Percentiles rank a stretch among this genome's conserved stretches.
phyloP scores from a whole-genome alignment of 2,329 filamentous ascomycete species.

The Beauveria varroae region DNA sequence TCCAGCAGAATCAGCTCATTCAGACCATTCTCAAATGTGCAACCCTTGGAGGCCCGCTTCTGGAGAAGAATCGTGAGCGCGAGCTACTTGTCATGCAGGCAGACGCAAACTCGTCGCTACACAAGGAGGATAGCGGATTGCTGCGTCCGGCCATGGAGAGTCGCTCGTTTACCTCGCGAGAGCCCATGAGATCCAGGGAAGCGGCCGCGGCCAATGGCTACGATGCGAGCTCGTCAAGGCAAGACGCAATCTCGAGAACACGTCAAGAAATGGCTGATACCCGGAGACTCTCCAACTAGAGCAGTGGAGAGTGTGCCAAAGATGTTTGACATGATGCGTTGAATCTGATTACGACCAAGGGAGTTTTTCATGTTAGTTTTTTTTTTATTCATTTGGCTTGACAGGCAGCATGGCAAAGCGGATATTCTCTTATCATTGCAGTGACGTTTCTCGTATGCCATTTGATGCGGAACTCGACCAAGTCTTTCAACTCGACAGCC shows the following conservation, averaged over 20 bases:
- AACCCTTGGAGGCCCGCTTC: constrained; percentile 75
- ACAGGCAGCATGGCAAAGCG: constrained; percentile 10
- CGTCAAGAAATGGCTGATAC: constrained; percentile 15
- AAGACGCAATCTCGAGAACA: constrained; percentile 44
- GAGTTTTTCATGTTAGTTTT: constrained; percentile 4
- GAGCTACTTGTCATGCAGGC: constrained; percentile 46
- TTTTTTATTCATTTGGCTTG: constrained; percentile 10
- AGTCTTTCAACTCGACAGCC: neutral
- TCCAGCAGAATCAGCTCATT: constrained; percentile 95
- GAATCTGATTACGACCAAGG: constrained; percentile 8
- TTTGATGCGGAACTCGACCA: neutral
- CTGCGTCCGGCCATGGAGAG: constrained; percentile 40
- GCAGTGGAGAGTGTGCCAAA: constrained; percentile 2
- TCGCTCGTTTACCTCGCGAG: constrained; percentile 63
- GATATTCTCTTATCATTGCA: constrained; percentile 8
- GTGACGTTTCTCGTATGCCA: neutral
- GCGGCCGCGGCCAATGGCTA: constrained; percentile 50
- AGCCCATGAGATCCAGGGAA: constrained; percentile 45
- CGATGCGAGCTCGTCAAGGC: constrained; percentile 31
- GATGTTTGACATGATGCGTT: constrained; percentile 9
- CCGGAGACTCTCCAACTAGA: constrained; percentile 10
- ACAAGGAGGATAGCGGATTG: constrained; percentile 30
- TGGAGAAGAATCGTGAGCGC: constrained; percentile 66
- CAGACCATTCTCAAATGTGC: constrained; percentile 97
- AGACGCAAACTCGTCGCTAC: constrained; percentile 38